Conservation (phyloP, 2,329 filamentous ascomycete genomes). For the Macrophomina phaseolina region DNA sequence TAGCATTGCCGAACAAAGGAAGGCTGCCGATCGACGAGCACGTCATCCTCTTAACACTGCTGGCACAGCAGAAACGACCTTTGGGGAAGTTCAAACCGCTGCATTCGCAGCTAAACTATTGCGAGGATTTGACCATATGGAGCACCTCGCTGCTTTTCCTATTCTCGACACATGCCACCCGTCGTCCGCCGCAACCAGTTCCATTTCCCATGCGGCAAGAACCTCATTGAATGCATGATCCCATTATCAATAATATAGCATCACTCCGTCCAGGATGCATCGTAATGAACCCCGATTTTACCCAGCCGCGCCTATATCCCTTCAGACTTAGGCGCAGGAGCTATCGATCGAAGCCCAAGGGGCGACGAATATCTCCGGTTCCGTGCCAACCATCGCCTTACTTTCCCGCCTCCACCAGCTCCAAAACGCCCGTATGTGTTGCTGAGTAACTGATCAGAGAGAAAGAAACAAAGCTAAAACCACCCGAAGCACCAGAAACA, state of each 20-base stretch:
- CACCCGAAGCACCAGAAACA: background rate
- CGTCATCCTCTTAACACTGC: background rate
- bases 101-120: background rate
- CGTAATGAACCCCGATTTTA: conserved; percentile 3
- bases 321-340: background rate
- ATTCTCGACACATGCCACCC: background rate
- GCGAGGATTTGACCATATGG: background rate
- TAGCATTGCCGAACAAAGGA: no score
- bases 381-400: background rate
- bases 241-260: conserved; percentile 24
- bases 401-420: conserved; percentile 4
- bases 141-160: background rate
- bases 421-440: conserved; percentile 27
- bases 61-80: no score
- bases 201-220: background rate
- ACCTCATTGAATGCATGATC: conserved; percentile 8
- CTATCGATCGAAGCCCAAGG: background rate
- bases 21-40: no score
- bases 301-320: background rate
- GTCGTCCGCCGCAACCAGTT: background rate
- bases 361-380: background rate
- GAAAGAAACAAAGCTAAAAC: background rate
- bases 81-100: no score
- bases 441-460: background rate
- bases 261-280: conserved; percentile 15